phyloP scores from a whole-genome alignment of 345 rosid species.

The Zanthoxylum bungeanum region DNA sequence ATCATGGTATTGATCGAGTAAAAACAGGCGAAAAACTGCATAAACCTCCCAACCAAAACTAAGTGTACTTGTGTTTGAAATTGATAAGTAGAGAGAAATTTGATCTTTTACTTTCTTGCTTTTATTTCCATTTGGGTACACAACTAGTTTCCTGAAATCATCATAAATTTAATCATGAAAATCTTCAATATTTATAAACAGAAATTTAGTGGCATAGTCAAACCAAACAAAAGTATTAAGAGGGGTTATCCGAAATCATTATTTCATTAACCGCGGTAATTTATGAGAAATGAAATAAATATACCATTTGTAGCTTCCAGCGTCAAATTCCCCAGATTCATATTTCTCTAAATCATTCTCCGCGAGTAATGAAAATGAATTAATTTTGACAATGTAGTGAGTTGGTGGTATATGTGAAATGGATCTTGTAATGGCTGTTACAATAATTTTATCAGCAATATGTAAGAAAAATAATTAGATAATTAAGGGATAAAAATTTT shows the following conservation, averaged over 20 bases:
- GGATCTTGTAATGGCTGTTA: neutral
- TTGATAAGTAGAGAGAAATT: slow-evolving; percentile 49
- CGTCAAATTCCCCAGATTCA: slow-evolving; percentile 62
- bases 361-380: slow-evolving; percentile 24
- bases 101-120: slow-evolving; percentile 49
- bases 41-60: slow-evolving; percentile 49
- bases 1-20: slow-evolving; percentile 43
- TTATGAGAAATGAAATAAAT: slow-evolving; percentile 8
- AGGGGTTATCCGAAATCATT: no score
- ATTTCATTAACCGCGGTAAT: no score
- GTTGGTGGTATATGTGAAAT: neutral
- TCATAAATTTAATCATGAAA: no score
- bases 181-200: no score
- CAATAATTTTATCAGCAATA: neutral
- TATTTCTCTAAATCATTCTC: slow-evolving; percentile 43
- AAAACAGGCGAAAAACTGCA: slow-evolving; percentile 44
- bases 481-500: no score
- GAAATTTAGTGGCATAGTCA: no score
- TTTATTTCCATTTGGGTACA: slow-evolving; percentile 64
- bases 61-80: slow-evolving; percentile 37
- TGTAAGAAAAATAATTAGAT: neutral
- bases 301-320: slow-evolving; percentile 74
- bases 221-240: no score
- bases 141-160: slow-evolving; percentile 54
- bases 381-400: neutral